Base-by-base conservation (phyloP, 768 basidiomycete genomes). In the Podaxis pistillaris region DNA sequence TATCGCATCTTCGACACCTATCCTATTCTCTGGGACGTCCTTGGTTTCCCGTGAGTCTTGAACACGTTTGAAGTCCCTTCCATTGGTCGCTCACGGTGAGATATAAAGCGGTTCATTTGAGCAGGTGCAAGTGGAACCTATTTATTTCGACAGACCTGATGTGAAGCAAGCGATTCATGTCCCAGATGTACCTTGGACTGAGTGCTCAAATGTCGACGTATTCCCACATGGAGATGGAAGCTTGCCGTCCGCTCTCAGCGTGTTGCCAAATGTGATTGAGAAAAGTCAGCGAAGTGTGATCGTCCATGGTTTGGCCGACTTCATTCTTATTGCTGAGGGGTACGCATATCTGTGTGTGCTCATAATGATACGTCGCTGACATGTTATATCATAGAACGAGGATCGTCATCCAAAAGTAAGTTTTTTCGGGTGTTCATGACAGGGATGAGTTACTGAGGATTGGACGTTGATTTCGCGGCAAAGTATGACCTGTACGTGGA, bases 1-100 rank as follows among this genome's bases (percentile, higher is more conserved):
- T 93, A 92, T 69, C 83, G 87, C 22, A 89, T 92, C 59, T 89
- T 90, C 72, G 89, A 91, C 68, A 89, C 84, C 66, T 90, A 77
- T 72, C 90, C 89, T 0, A 78, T 88, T 46, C 75, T 88, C 12
- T 91, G 88, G 90, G 90, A 91, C 64, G 89, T 91, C 4, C 86
- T 91, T 33, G 90, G 89, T n/a, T 91, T 88, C 81, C 89, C 90
- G 85, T 89, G 67, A 37, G 84, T 1, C 8, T 36, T 22, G 5
- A 36, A 15, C 56, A 22, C 38, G 13, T 15, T 63, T 54, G n/a
- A 54, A 47, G 9, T 30, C 17, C 17, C 30, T 52, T 37, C 24
- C 38, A 19, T 44, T 37, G 47, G 51, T 62, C 4, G 36, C 15
- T 40, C 2, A 40, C 9, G 3, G 12, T 40, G 30, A 6, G 33